Conservation (phyloP, 495 filamentous ascomycete species). For the Penicillium steckii region DNA sequence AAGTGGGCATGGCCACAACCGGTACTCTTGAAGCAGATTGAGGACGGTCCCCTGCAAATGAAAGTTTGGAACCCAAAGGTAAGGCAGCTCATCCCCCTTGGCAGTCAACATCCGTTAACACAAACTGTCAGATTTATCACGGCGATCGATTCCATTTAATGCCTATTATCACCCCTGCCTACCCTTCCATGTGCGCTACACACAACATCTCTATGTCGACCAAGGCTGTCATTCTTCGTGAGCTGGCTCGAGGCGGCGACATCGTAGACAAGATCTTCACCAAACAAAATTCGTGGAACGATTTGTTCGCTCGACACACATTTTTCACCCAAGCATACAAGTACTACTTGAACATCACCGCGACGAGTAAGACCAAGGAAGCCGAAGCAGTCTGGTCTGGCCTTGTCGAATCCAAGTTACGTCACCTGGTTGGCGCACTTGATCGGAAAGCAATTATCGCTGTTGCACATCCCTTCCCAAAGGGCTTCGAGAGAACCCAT, state of each 20-base stretch:
- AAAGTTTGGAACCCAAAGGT: constrained; percentile 95
- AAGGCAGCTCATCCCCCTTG: constrained; percentile 10
- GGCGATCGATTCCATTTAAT: constrained; percentile 83
- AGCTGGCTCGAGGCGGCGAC: constrained; percentile 72
- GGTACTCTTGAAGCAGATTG: constrained; percentile 83
- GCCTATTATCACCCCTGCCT: constrained; percentile 96
- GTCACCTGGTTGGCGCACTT: constrained; percentile 75
- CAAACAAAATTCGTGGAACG: constrained; percentile 76
- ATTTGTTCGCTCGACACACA: constrained; percentile 79
- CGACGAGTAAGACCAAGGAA: constrained; percentile 83
- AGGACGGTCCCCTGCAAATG: constrained; percentile 75
- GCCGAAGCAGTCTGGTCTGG: constrained; percentile 86
- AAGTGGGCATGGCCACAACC: constrained; percentile 94
- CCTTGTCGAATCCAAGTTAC: constrained; percentile 87
- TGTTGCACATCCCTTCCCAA: constrained; percentile 88
- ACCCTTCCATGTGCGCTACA: constrained; percentile 94
- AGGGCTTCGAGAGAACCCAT: constrained; percentile 83
- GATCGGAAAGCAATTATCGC: constrained; percentile 72
- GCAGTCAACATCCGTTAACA: background rate
- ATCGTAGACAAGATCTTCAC: constrained; percentile 79
- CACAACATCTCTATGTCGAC: constrained; percentile 90
- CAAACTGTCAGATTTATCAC: constrained; percentile 62
- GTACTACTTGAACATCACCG: constrained; percentile 87
- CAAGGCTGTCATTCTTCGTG: constrained; percentile 75
- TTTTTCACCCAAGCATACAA: constrained; percentile 93